Evolutionary conservation across 1,284 basidiomycete species (phyloP).

Genomic region (Anthracocystis setariae): DNA sequence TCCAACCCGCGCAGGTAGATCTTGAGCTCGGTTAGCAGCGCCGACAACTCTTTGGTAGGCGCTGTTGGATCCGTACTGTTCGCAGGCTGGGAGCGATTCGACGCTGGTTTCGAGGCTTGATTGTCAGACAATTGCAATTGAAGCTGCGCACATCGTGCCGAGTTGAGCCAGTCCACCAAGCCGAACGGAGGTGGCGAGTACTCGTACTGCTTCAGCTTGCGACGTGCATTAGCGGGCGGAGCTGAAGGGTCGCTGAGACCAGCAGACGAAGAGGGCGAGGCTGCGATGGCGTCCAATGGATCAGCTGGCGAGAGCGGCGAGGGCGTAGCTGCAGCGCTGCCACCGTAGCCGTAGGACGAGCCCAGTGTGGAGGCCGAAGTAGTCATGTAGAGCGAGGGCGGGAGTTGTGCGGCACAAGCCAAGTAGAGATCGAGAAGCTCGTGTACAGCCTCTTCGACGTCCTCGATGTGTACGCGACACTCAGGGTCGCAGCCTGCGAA

Average conservation of each 20-base stretch:
- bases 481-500: slow-evolving; percentile 22
- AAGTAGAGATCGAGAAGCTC: slow-evolving; percentile 53
- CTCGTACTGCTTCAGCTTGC: slow-evolving; percentile 42
- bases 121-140: slow-evolving; percentile 4
- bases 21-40: slow-evolving; percentile 46
- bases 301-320: slow-evolving; percentile 49
- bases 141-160: slow-evolving; percentile 19
- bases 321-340: slow-evolving; percentile 18
- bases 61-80: slow-evolving; percentile 13
- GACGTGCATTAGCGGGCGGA: slow-evolving; percentile 5
- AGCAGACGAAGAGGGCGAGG: slow-evolving; percentile 28
- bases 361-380: background rate
- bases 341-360: background rate
- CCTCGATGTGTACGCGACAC: slow-evolving; percentile 31
- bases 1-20: slow-evolving; percentile 50
- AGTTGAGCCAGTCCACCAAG: slow-evolving; percentile 46
- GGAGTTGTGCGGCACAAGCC: slow-evolving; percentile 22
- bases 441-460: slow-evolving; percentile 50
- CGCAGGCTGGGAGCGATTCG: background rate
- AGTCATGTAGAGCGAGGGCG: slow-evolving; percentile 37
- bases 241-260: slow-evolving; percentile 13
- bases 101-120: background rate
- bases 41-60: slow-evolving; percentile 31
- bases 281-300: slow-evolving; percentile 14
- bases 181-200: slow-evolving; percentile 50